phyloP scores from a whole-genome alignment of 176 grass and related monocot genomes.

The Carex littledalei region DNA sequence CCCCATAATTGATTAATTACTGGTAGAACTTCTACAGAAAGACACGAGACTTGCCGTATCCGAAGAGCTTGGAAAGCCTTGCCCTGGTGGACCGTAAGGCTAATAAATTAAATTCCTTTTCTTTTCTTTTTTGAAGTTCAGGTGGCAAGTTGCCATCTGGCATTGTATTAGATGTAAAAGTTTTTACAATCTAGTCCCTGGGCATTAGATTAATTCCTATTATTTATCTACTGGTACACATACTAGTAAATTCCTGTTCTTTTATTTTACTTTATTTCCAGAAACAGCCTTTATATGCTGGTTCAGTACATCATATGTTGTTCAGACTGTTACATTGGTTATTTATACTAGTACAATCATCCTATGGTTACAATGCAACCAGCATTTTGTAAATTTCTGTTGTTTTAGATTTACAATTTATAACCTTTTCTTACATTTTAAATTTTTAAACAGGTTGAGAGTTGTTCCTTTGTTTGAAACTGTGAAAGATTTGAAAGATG shows the following conservation, averaged over 20 bases:
- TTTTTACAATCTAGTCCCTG: too few species aligned
- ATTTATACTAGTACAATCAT: background rate
- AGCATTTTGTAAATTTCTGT: background rate
- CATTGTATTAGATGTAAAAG: too few species aligned
- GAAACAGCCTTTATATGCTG: background rate
- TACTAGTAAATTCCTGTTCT: too few species aligned
- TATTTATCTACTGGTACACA: too few species aligned
- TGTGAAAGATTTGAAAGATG: slow-evolving; percentile 84
- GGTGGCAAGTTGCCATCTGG: too few species aligned
- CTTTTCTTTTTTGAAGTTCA: too few species aligned
- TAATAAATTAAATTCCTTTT: background rate
- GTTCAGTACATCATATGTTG: slow-evolving; percentile 1
- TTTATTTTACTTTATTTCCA: background rate
- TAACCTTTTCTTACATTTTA: background rate
- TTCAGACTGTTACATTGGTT: background rate
- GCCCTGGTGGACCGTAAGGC: slow-evolving; percentile 93
- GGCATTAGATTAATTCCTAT: too few species aligned
- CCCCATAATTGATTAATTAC: too few species aligned
- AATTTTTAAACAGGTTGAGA: slow-evolving; percentile 59
- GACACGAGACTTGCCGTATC: slow-evolving; percentile 75
- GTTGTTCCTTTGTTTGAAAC: slow-evolving; percentile 96
- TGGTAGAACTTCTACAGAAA: slow-evolving; percentile 88
- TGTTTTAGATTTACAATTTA: background rate
- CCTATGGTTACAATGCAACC: background rate
- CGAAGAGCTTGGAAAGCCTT: slow-evolving; percentile 71